Base-by-base conservation (phyloP, 2,329 filamentous ascomycete species). In the Clarireedia monteithiana region DNA sequence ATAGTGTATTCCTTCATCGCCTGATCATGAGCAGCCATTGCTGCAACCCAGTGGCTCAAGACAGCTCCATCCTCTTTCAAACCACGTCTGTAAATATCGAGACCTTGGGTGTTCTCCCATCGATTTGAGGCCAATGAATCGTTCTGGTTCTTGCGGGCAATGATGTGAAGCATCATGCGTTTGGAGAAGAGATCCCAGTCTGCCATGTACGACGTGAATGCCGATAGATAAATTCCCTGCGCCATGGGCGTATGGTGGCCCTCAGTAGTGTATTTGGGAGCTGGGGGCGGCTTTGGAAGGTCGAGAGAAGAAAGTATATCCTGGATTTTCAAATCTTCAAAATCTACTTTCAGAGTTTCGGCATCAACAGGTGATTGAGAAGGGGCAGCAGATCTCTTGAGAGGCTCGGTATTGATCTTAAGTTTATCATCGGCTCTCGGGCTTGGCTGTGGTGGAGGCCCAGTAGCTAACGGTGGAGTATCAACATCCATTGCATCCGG, bases 401-500 rank as follows among this genome's bases (percentile, higher is more conserved):
- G 77, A 0, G 80, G 81, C 30, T 80, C 77, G 6, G 82, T 76
- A 5, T 74, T 70, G 58, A 84, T 73, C n/a, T 69, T 78, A 5
- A 77, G 72, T n/a, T 72, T 69, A 58, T 82, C 80, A 12, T 56
- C 81, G 17, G 36, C 9, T 59, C 57, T 20, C 69, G 66, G 14
- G 65, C 60, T 9, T 34, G 26, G 14, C 2, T 38, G 40, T 36
- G 34, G 23, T 20, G 48, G 40, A n/a, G 48, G 23, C 30, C 27
- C 40, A 47, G 40, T 20, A 14, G 36, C 34, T 6, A 44, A 60
- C 48, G 64, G 51, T 48, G 81, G 79, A 4, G 78, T 75, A 63
- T 86, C 83, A 50, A 86, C 84, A 60, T 86, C 83, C 83, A 86
- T 86, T 14, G 82, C 80, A 56, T 77, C 80, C 2, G 81, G 78